These are phyloP conservation scores for Chaetomidium leptoderma DNA, from an alignment of 495 filamentous ascomycete species.

Conservation along the genomic window DNA sequence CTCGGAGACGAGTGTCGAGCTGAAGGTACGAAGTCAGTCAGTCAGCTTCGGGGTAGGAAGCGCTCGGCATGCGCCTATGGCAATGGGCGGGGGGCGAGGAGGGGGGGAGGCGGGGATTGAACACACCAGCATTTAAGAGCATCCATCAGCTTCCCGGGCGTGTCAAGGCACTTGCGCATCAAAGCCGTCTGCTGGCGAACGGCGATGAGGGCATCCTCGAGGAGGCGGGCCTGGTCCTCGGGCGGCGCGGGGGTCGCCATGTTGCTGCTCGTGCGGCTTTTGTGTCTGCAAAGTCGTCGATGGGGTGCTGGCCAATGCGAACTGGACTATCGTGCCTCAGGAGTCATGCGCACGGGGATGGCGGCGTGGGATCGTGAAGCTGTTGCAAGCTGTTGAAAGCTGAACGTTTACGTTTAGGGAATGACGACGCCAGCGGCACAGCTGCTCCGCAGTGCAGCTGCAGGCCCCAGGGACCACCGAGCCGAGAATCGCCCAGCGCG, in stretches of 20 bases:
- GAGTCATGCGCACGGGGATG: not conserved
- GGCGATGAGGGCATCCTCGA: constrained; percentile 93
- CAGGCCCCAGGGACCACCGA: not conserved
- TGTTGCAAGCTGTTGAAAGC: not conserved
- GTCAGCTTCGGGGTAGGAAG: not conserved
- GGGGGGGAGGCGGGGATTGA: not conserved
- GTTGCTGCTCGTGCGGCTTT: constrained; percentile 4
- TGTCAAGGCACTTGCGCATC: constrained; percentile 97
- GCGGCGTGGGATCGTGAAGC: not conserved
- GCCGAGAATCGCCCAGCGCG: not conserved
- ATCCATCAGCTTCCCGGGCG: constrained; percentile 98
- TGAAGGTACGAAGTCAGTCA: constrained; percentile 37
- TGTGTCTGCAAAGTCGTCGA: not conserved
- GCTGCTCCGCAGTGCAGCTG: constrained; percentile 6
- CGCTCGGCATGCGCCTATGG: too few relatives aligned
- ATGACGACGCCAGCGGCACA: constrained; percentile 10
- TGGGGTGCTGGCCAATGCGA: not conserved
- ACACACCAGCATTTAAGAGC: constrained; percentile 96
- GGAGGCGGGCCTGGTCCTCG: constrained; percentile 88
- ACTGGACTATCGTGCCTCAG: not conserved
- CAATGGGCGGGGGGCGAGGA: not conserved
- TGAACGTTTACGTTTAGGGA: not conserved
- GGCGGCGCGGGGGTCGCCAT: constrained; percentile 63
- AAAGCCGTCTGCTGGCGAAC: constrained; percentile 92
- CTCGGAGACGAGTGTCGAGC: constrained; percentile 95